These are phyloP conservation scores for Malassezia restricta DNA, from an alignment of 1,284 basidiomycete species.

Conservation along the genomic window DNA sequence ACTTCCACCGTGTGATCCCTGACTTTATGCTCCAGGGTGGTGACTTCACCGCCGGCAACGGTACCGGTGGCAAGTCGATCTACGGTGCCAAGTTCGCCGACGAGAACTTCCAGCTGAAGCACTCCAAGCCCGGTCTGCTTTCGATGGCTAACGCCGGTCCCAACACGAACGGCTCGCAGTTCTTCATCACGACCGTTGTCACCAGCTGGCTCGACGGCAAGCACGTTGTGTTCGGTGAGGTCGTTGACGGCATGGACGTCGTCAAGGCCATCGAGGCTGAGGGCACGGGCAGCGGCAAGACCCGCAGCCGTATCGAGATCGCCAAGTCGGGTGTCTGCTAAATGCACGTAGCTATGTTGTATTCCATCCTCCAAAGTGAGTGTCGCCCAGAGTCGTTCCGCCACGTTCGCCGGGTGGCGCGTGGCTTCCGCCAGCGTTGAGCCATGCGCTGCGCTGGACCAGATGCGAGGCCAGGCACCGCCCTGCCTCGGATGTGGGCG, in stretches of 20 bases:
- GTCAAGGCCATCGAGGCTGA: slow-evolving; percentile 41
- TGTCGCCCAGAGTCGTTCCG: slow-evolving; percentile 9
- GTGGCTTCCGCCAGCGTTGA: slow-evolving; percentile 6
- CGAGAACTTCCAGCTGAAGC: slow-evolving; percentile 34
- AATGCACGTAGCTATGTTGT: slow-evolving; percentile 4
- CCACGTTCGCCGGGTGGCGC: slow-evolving; percentile 5
- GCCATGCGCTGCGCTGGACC: slow-evolving; percentile 2
- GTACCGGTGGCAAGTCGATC: slow-evolving; percentile 46
- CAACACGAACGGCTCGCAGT: slow-evolving; percentile 40
- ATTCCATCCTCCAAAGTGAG: slow-evolving; percentile 13
- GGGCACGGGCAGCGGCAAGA: slow-evolving; percentile 35
- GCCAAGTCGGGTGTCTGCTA: slow-evolving; percentile 40
- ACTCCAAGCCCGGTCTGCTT: slow-evolving; percentile 26
- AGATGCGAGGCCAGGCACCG: not conserved
- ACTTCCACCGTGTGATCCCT: slow-evolving; percentile 55
- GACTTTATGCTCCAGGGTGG: slow-evolving; percentile 60
- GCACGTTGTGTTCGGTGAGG: slow-evolving; percentile 37
- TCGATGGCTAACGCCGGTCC: slow-evolving; percentile 30
- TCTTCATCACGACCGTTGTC: slow-evolving; percentile 43
- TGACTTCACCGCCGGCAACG: slow-evolving; percentile 54
- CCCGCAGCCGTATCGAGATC: slow-evolving; percentile 37
- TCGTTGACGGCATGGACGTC: slow-evolving; percentile 31
- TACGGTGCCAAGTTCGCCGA: slow-evolving; percentile 42
- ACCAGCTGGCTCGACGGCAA: slow-evolving; percentile 53
- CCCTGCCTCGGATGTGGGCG: not conserved